Base-by-base conservation (phyloP, 768 basidiomycete species). In the Termitomyces sp. region DNA sequence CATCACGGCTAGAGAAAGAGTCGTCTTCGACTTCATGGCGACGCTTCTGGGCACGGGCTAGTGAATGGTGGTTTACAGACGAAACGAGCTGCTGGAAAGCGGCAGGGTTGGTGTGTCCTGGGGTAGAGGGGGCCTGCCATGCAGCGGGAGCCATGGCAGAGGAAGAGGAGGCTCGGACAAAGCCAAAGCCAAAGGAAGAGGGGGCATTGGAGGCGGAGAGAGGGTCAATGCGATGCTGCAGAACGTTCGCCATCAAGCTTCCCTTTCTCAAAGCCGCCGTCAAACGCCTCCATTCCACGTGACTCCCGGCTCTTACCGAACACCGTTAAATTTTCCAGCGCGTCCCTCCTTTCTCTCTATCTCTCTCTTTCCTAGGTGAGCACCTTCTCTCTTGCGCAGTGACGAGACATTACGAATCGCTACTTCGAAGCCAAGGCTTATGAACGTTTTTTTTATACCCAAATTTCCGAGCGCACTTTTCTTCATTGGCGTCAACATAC, bases 371-470 rank as follows among this genome's bases (percentile, higher is more conserved):
- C 54, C 62, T 7, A 75, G 74, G 72, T 79, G 75, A 72, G 68
- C 67, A 46, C 33, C 57, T 56, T 63, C 30, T 65, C 57, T 65
- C 57, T 38, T 68, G 56, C 60, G 65, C 74, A 36, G 73, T 82
- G 90, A 92, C 79, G 89, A 91, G 70, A 79, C 69, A 75, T 72
- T 36, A 77, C 74, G 89, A 90, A 92, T 91, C 89, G 89, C 89
- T 91, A 92, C 90, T 84, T 90, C 70, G 90, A 92, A 84, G 85
- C 84, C 62, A 55, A 60, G 74, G 88, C 82, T 86, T 26, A 80
- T 91, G 89, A 92, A 75, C 71, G 70, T 74, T 70, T 64, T 75
- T 78, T 2, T 70, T 68, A 93, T 92, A 93, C 90, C 91, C 90
- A 92, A 93, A 91, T 93, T 92, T 91, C 91, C 77, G 90, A 92